A percentile compares a stretch with the other conserved stretches of the same genome.
Conservation (phyloP, 2,329 filamentous ascomycete genomes). For the Pseudomassariella vexata region DNA sequence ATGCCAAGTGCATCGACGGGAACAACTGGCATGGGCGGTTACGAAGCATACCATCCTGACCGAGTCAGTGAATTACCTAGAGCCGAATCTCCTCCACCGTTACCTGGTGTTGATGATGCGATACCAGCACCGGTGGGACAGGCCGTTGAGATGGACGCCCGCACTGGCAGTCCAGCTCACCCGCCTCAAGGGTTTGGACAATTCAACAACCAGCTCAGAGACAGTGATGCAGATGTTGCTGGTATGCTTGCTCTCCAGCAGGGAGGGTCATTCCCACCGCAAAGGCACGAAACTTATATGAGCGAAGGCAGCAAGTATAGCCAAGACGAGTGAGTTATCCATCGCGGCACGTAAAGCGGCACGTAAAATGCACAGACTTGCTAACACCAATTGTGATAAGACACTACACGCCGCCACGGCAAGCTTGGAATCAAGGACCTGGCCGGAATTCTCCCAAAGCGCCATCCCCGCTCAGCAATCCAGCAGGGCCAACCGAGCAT, state of each 20-base stretch:
- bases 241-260: constrained; percentile 71
- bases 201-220: constrained; percentile 41
- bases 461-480: constrained; percentile 38
- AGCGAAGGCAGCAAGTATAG: constrained; percentile 71
- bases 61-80: constrained; percentile 42
- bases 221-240: constrained; percentile 66
- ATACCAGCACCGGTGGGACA: constrained; percentile 44
- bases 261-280: constrained; percentile 26
- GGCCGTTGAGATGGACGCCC: constrained; percentile 75
- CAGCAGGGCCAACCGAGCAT: constrained; percentile 29
- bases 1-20: constrained; percentile 29
- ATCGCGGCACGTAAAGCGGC: too few species aligned
- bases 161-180: constrained; percentile 46
- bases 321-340: constrained; percentile 62
- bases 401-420: constrained; percentile 50
- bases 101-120: constrained; percentile 38
- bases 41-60: constrained; percentile 39
- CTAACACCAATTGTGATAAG: constrained; percentile 33
- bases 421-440: constrained; percentile 47
- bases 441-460: constrained; percentile 37
- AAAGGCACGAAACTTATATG: constrained; percentile 43
- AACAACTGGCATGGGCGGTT: constrained; percentile 23
- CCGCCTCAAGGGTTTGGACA: constrained; percentile 36
- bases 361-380: too few species aligned
- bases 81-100: constrained; percentile 59